These are phyloP conservation scores for Fonsecaea multimorphosa DNA, from an alignment of 2,329 filamentous ascomycete species.

Conservation along the genomic window DNA sequence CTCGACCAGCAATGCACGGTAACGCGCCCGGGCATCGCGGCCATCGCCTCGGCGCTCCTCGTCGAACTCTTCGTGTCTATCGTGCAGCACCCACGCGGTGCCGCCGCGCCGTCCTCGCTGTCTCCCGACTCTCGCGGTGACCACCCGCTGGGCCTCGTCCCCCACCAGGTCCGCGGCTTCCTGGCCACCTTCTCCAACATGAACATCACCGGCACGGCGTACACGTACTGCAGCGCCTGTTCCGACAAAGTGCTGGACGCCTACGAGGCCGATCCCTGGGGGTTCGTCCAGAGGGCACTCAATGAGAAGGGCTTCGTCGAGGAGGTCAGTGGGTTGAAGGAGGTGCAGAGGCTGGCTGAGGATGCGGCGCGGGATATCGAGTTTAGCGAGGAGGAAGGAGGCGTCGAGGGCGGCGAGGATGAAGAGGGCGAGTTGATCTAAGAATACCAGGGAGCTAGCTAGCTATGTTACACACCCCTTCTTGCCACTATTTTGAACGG, in stretches of 20 bases:
- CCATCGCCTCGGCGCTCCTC: slow-evolving; percentile 87
- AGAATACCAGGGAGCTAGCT: slow-evolving; percentile 4
- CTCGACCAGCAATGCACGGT: slow-evolving; percentile 98
- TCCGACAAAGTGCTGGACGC: slow-evolving; percentile 60
- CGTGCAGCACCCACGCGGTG: slow-evolving; percentile 76
- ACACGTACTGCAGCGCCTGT: slow-evolving; percentile 68
- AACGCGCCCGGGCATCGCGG: slow-evolving; percentile 87
- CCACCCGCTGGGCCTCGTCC: slow-evolving; percentile 60
- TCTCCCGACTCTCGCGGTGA: slow-evolving; percentile 40
- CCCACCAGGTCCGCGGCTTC: slow-evolving; percentile 69
- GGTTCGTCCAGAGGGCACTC: slow-evolving; percentile 64
- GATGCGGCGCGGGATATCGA: slow-evolving; percentile 52
- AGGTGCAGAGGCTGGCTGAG: slow-evolving; percentile 58
- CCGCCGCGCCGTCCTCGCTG: slow-evolving; percentile 47
- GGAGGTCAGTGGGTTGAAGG: slow-evolving; percentile 65
- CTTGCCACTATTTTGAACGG: not conserved
- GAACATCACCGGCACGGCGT: slow-evolving; percentile 62
- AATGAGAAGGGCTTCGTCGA: slow-evolving; percentile 69
- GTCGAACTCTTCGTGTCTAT: slow-evolving; percentile 89
- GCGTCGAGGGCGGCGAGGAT: slow-evolving; percentile 40
- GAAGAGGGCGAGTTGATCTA: slow-evolving; percentile 47
- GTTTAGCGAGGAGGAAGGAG: slow-evolving; percentile 48
- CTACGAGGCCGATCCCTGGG: slow-evolving; percentile 64
- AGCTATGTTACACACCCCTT: not conserved
- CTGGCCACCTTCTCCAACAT: slow-evolving; percentile 66